Conservation (phyloP, 129 eudicot species). For the Tanacetum coccineum region DNA sequence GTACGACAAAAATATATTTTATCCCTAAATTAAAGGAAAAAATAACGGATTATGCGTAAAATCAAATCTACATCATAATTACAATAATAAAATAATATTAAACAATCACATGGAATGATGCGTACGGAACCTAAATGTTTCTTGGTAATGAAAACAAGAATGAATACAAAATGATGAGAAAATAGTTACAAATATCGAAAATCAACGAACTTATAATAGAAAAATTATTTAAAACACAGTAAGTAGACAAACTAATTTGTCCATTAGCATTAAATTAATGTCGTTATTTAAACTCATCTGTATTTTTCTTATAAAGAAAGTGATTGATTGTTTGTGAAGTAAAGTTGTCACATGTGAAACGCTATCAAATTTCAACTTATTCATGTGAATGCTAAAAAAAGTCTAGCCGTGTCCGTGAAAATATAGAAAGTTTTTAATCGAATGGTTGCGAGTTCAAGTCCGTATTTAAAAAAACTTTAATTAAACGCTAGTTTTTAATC, state of each 20-base stretch:
- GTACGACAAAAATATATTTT: background rate
- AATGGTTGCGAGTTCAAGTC: no score
- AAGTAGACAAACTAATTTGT: conserved; percentile 26
- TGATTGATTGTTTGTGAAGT: conserved; percentile 31
- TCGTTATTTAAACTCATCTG: conserved; percentile 13
- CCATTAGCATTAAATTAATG: conserved; percentile 14
- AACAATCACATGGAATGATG: conserved; percentile 16
- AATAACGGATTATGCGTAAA: conserved; percentile 21
- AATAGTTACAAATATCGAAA: conserved; percentile 12
- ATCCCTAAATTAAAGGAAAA: conserved; percentile 17
- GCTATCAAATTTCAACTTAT: no score
- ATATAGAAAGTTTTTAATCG: no score
- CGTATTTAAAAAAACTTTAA: no score
- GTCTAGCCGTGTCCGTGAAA: no score
- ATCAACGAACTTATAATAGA: conserved; percentile 12
- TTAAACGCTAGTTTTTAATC: no score
- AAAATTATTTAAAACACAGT: no score
- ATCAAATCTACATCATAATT: conserved; percentile 6
- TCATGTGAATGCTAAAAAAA: background rate
- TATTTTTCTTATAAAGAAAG: background rate
- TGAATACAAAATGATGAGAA: conserved; percentile 33
- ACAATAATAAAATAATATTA: background rate
- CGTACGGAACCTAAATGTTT: conserved; percentile 26
- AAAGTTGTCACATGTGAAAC: conserved; percentile 26
- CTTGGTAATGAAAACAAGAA: conserved; percentile 15